A percentile compares a stretch with the other conserved stretches of the same genome.
These are phyloP conservation scores for Termitomyces sp. DNA, from an alignment of 768 basidiomycete genomes.

Conservation along the genomic window DNA sequence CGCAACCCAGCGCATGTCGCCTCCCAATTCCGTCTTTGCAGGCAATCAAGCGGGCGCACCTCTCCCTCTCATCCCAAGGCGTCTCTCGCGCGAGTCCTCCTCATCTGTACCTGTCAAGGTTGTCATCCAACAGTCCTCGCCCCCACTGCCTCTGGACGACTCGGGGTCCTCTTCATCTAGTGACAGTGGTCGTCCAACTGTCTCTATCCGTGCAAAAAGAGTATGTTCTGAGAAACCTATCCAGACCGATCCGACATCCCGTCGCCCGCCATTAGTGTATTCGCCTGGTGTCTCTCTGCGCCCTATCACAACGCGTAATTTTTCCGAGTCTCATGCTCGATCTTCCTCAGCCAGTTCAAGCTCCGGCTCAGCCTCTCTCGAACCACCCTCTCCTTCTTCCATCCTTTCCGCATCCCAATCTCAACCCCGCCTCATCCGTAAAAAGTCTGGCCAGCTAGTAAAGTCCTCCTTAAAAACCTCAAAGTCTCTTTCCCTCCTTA, in stretches of 20 bases:
- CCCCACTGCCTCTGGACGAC: conserved; percentile 19
- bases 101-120: conserved; percentile 23
- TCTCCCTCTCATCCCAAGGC: conserved; percentile 64
- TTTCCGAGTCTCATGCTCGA: conserved; percentile 32
- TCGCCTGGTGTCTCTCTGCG: conserved; percentile 40
- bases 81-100: conserved; percentile 33
- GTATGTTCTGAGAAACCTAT: conserved; percentile 1
- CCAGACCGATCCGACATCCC: neutral
- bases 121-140: conserved; percentile 28
- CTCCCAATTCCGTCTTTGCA: conserved; percentile 31
- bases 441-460: conserved; percentile 93
- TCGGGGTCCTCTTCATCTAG: conserved; percentile 28
- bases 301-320: conserved; percentile 26
- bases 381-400: conserved; percentile 22
- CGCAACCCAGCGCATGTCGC: conserved; percentile 42
- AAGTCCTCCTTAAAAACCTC: conserved; percentile 86
- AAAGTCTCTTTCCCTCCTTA: conserved; percentile 54
- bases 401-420: conserved; percentile 21
- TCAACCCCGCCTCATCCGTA: conserved; percentile 61
- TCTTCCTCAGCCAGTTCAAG: conserved; percentile 10
- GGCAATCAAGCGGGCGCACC: conserved; percentile 51
- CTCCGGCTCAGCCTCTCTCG: neutral
- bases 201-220: conserved; percentile 10
- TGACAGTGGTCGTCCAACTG: conserved; percentile 12
- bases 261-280: conserved; percentile 32